Evolutionary conservation across 768 basidiomycete genomes (phyloP).

Genomic region (Pleurotus giganteus): DNA sequence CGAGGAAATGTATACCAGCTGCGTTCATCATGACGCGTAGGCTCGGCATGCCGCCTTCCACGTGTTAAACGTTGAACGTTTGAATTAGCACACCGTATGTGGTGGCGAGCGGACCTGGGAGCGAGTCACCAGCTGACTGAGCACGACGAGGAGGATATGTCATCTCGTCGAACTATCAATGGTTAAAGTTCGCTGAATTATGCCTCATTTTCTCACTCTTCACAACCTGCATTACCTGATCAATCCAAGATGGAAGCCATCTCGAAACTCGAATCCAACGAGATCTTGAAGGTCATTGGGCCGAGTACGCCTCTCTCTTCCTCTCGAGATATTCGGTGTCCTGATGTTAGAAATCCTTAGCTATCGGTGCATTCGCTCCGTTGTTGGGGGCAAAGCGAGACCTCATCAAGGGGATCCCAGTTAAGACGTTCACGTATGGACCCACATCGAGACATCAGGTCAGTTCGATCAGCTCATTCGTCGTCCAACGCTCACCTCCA

Average conservation of each 20-base stretch:
- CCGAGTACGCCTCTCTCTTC: slow-evolving; percentile 27
- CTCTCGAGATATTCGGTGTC: not conserved
- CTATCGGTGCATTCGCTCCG: slow-evolving; percentile 46
- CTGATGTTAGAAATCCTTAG: slow-evolving; percentile 27
- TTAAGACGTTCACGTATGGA: slow-evolving; percentile 59
- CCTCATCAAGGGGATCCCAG: slow-evolving; percentile 45
- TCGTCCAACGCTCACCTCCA: not conserved
- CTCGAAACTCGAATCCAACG: slow-evolving; percentile 25
- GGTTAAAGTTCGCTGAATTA: no score
- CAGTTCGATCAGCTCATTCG: slow-evolving; percentile 10
- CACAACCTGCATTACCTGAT: no score
- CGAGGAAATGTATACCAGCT: no score
- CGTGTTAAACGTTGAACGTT: no score
- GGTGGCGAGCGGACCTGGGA: no score
- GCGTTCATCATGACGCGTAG: no score
- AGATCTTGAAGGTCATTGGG: slow-evolving; percentile 28
- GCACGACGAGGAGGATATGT: no score
- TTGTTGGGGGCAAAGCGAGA: slow-evolving; percentile 45
- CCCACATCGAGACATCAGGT: slow-evolving; percentile 49
- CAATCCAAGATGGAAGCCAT: slow-evolving; percentile 45
- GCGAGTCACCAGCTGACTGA: no score
- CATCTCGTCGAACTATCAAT: no score
- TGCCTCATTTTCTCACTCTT: no score
- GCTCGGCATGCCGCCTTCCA: no score
- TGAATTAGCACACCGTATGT: no score